Evolutionary conservation across 2,329 filamentous ascomycete species (phyloP).

Genomic region (Exophiala dermatitidis): DNA sequence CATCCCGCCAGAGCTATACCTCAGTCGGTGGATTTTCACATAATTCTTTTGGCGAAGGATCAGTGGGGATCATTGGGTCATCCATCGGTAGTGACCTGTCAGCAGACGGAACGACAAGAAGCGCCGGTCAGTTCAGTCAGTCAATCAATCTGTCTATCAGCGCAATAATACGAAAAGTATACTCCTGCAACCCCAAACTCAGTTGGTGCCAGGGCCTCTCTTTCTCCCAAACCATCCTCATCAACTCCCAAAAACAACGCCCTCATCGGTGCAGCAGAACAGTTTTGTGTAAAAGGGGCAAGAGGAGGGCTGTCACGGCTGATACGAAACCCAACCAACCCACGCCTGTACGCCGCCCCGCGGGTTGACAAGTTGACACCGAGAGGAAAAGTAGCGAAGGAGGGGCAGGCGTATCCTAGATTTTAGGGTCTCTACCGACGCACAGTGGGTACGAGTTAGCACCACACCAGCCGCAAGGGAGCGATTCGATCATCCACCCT

Average conservation of each 20-base stretch:
- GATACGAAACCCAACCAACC: conserved; percentile 5
- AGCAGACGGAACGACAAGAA: neutral
- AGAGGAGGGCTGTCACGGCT: neutral
- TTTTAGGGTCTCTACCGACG: neutral
- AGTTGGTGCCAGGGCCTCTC: neutral
- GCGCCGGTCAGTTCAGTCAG: neutral
- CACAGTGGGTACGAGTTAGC: neutral
- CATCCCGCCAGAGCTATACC: neutral
- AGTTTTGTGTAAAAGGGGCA: conserved; percentile 1
- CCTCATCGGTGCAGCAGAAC: neutral
- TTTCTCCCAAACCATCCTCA: neutral
- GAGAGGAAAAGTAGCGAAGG: neutral
- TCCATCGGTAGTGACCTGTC: neutral
- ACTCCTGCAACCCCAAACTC: neutral
- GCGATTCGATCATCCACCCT: neutral
- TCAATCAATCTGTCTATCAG: neutral
- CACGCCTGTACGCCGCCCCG: conserved; percentile 1
- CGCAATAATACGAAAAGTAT: neutral
- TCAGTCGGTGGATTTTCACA: neutral
- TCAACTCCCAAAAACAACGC: neutral
- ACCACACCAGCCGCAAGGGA: neutral
- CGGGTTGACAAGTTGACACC: conserved; percentile 5
- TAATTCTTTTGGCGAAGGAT: neutral
- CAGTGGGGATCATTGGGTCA: neutral
- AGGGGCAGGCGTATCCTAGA: neutral